Percentiles rank a stretch among this genome's conserved stretches.
phyloP scores from a whole-genome alignment of 495 filamentous ascomycete genomes.

The Xylona heveae region DNA sequence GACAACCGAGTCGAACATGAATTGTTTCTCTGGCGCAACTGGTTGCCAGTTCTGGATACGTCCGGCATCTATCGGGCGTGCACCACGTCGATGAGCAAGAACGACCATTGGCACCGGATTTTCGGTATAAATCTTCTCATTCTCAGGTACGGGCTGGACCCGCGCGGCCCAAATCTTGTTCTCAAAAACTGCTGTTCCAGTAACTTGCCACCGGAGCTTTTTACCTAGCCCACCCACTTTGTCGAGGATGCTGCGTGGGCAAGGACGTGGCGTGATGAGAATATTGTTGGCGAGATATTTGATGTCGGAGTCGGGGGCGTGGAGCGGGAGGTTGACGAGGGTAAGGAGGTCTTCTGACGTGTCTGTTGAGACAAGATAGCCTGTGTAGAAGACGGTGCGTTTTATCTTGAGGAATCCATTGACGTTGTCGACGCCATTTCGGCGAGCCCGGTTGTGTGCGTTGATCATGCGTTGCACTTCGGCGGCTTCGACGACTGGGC shows the following conservation, averaged over 20 bases:
- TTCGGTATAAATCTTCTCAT: constrained; percentile 46
- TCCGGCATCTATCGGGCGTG: constrained; percentile 57
- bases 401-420: constrained; percentile 39
- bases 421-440: constrained; percentile 17
- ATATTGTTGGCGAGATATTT: constrained; percentile 79
- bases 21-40: constrained; percentile 38
- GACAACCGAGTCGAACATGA: constrained; percentile 58
- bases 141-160: constrained; percentile 46
- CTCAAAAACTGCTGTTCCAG: constrained; percentile 49
- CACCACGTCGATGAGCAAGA: constrained; percentile 28
- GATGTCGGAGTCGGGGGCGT: constrained; percentile 37
- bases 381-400: constrained; percentile 83
- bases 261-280: constrained; percentile 60
- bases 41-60: constrained; percentile 75
- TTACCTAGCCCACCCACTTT: constrained; percentile 71
- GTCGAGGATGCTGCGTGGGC: constrained; percentile 40
- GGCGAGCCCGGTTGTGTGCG: constrained; percentile 43
- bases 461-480: constrained; percentile 84
- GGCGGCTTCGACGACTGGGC: constrained; percentile 62
- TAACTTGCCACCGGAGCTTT: constrained; percentile 66
- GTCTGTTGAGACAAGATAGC: constrained; percentile 55
- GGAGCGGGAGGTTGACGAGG: constrained; percentile 38
- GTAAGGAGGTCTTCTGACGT: constrained; percentile 49
- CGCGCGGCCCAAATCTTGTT: constrained; percentile 73
- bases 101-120: constrained; percentile 25